These are phyloP conservation scores for Penicillium occitanis DNA, from an alignment of 2,329 filamentous ascomycete species.

Conservation along the genomic window DNA sequence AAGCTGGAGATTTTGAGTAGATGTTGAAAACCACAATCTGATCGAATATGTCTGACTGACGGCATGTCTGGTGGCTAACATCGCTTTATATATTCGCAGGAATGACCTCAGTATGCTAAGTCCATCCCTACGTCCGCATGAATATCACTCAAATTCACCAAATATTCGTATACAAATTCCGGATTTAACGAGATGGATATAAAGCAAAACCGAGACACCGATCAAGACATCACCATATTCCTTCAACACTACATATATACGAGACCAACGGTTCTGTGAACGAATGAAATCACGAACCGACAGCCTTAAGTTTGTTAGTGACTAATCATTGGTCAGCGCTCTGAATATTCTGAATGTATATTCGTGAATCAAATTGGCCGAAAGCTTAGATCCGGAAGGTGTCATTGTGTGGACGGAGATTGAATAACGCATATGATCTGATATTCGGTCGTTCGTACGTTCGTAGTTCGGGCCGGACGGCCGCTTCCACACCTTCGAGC, in stretches of 20 bases:
- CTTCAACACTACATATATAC: background rate
- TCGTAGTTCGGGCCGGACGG: background rate
- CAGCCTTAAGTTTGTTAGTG: background rate
- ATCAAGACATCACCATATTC: background rate
- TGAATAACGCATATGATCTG: background rate
- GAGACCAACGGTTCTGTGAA: background rate
- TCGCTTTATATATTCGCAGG: background rate
- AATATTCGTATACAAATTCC: background rate
- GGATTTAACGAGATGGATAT: conserved; percentile 10
- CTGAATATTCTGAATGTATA: background rate
- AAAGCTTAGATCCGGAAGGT: background rate
- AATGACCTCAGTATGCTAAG: background rate
- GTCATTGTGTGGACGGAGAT: background rate
- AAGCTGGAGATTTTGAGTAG: background rate
- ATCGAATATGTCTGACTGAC: background rate
- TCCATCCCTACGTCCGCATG: background rate
- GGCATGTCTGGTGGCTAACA: background rate
- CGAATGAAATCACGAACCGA: background rate
- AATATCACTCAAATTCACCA: background rate
- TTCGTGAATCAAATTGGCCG: background rate
- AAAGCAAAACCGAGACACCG: background rate
- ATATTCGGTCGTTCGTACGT: background rate
- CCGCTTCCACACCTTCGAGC: background rate
- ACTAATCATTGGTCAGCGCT: background rate
- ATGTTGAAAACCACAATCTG: background rate